A percentile compares a stretch with the other conserved stretches of the same genome.
Conservation (phyloP, 768 basidiomycete species). For the Amanita molliuscula region DNA sequence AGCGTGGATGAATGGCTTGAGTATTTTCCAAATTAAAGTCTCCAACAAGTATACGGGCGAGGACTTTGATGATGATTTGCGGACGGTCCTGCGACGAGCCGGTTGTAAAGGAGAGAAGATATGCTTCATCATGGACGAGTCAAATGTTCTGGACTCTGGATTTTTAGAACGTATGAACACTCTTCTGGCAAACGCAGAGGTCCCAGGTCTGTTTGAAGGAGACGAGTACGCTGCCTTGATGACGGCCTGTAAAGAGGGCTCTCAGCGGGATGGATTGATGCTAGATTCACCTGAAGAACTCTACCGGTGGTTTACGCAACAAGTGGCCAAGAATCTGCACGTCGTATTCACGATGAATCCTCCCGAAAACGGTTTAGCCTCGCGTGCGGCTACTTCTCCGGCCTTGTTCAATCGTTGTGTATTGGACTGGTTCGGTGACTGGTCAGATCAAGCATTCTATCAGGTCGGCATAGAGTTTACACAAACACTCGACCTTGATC, state of each 20-base stretch:
- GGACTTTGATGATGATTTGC: slow-evolving; percentile 96
- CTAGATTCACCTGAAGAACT: slow-evolving; percentile 96
- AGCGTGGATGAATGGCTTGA: slow-evolving; percentile 99
- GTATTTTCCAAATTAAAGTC: slow-evolving; percentile 99
- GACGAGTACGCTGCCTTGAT: slow-evolving; percentile 96
- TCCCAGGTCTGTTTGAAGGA: slow-evolving; percentile 99
- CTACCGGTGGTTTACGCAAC: slow-evolving; percentile 97
- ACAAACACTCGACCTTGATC: slow-evolving; percentile 83
- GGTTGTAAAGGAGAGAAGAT: slow-evolving; percentile 99
- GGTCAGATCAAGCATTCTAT: slow-evolving; percentile 97
- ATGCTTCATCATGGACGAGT: slow-evolving; percentile 99
- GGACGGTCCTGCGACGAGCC: slow-evolving; percentile 87
- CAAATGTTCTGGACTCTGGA: slow-evolving; percentile 96
- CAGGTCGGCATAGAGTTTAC: slow-evolving; percentile 99
- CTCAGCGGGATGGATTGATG: slow-evolving; percentile 98
- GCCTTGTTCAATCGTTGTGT: slow-evolving; percentile 99
- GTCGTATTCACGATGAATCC: slow-evolving; percentile 99
- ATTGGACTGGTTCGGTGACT: slow-evolving; percentile 98
- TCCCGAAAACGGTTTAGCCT: slow-evolving; percentile 90
- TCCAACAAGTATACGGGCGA: slow-evolving; percentile 99
- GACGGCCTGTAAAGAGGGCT: slow-evolving; percentile 99
- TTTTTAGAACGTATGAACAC: slow-evolving; percentile 99
- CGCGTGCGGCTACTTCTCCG: slow-evolving; percentile 93
- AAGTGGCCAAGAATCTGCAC: slow-evolving; percentile 95
- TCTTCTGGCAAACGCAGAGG: slow-evolving; percentile 96